Base-by-base conservation (phyloP, 805 yeast genomes). In the Candida suzukii region DNA sequence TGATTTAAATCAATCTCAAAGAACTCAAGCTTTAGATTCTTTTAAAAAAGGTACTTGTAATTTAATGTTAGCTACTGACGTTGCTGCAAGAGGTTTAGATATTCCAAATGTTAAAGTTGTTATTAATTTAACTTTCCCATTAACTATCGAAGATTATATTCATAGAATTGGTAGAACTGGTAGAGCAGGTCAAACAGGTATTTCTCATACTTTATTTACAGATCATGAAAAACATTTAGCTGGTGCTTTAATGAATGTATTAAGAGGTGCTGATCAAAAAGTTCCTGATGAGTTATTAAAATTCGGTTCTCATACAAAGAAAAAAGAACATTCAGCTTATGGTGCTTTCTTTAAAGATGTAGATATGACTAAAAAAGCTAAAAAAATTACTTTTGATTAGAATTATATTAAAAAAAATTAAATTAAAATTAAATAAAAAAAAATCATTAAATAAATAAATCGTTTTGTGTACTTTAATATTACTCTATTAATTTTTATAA, bases 121-220 rank as follows among this genome's bases (percentile, higher is more conserved):
- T 11, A 60, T 93, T 19, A 93, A 91, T 58, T 73, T 91, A 61
- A 90, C 97, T 7, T 91, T 91, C 80, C 99, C 99, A 37, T 74
- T 90, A 46, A 70, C 70, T 27, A 74, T 88, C 35, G 96, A 88
- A 47, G 90, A 83, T 44, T 91, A 88, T 52, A 76, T 91, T 17
- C 99, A 91, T 62, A 73, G 98, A 56, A 83, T 91, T 39, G 99
- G 99, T 43, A 79, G 99, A 64, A 91, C 99, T 0, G 99, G 98
- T 30, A 76, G 99, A 60, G 99, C 98, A 14, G 98, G 98, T 32
- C 86, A 83, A 64, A 73, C 88, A 1, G 99, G 99, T 58, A 78
- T 80, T 48, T 95, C 99, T 14, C 95, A 90, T 60, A 91, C 99
- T 2, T 71, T 93, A 36, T 93, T 93, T 70, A 93, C 99, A 8